These are phyloP conservation scores for Fusarium subtropicale DNA, from an alignment of 2,329 filamentous ascomycete genomes.

Conservation along the genomic window DNA sequence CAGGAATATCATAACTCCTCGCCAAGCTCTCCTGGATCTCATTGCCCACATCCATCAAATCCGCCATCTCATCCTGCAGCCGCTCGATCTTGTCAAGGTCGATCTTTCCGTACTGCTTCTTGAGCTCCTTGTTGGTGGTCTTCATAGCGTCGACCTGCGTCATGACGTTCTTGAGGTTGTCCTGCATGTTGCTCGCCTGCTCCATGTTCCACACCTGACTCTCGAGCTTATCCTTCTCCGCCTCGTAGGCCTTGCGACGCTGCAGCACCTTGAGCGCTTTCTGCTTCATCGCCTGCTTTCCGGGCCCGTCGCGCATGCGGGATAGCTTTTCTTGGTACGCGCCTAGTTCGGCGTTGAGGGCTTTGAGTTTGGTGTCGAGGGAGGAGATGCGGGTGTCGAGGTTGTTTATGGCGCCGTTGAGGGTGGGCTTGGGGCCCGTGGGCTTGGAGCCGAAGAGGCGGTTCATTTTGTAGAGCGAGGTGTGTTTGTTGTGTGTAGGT, in stretches of 20 bases:
- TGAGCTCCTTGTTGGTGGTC: slow-evolving; percentile 92
- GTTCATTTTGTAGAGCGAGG: slow-evolving; percentile 75
- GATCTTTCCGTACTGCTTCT: slow-evolving; percentile 95
- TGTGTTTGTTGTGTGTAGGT: not conserved
- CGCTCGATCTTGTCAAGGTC: slow-evolving; percentile 97
- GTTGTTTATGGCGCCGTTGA: slow-evolving; percentile 84
- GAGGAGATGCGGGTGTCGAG: slow-evolving; percentile 86
- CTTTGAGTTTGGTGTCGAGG: slow-evolving; percentile 94
- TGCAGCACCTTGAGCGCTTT: slow-evolving; percentile 95
- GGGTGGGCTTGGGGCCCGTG: slow-evolving; percentile 88
- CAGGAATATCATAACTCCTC: slow-evolving; percentile 91
- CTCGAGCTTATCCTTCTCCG: slow-evolving; percentile 92
- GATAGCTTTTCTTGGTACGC: slow-evolving; percentile 88
- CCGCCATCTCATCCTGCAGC: slow-evolving; percentile 99
- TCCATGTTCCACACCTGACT: slow-evolving; percentile 99
- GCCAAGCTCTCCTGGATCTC: slow-evolving; percentile 97
- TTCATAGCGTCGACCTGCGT: slow-evolving; percentile 98
- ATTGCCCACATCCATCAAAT: slow-evolving; percentile 96
- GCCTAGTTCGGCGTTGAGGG: slow-evolving; percentile 88
- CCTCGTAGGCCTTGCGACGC: slow-evolving; percentile 93
- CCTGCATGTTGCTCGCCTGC: slow-evolving; percentile 97
- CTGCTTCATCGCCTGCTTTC: slow-evolving; percentile 90
- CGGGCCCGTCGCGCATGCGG: slow-evolving; percentile 95
- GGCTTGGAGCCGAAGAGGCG: slow-evolving; percentile 92
- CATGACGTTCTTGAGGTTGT: slow-evolving; percentile 98